Conservation (phyloP, 257 asterid genomes). For the Asclepias syriaca region DNA sequence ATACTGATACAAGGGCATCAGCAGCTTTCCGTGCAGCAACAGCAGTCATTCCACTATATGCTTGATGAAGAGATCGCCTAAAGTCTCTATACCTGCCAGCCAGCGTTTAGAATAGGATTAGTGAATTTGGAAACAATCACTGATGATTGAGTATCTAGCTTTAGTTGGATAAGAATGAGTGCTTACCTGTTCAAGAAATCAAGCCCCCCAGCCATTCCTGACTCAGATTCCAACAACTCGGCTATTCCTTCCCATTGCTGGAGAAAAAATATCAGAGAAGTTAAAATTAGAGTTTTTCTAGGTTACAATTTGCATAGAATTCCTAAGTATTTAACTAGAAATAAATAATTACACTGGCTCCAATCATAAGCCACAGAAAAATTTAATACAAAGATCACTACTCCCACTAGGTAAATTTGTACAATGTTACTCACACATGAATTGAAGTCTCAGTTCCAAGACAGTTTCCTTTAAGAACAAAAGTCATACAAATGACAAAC, state of each 20-base stretch:
- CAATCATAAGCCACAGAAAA: background rate
- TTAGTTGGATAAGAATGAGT: constrained; percentile 6
- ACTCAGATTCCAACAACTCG: constrained; percentile 72
- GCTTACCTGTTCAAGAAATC: constrained; percentile 79
- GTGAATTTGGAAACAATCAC: background rate
- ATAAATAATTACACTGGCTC: background rate
- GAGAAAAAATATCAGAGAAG: constrained; percentile 5
- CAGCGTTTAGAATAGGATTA: constrained; percentile 1
- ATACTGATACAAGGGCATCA: constrained; percentile 71
- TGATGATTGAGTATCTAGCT: background rate
- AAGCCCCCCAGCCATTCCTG: constrained; percentile 80
- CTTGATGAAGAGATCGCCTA: constrained; percentile 74
- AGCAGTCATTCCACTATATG: constrained; percentile 44
- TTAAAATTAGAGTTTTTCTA: background rate
- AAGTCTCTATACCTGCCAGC: constrained; percentile 80
- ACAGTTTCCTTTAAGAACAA: background rate
- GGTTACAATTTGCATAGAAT: background rate
- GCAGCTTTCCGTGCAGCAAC: constrained; percentile 74
- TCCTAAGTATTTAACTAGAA: background rate
- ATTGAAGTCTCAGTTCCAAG: background rate
- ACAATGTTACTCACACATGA: background rate
- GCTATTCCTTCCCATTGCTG: constrained; percentile 99
- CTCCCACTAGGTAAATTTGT: background rate
- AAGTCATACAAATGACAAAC: background rate
- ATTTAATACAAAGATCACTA: background rate